Base-by-base conservation (phyloP, 208 protist species). In the Herpetomonas muscarum region DNA sequence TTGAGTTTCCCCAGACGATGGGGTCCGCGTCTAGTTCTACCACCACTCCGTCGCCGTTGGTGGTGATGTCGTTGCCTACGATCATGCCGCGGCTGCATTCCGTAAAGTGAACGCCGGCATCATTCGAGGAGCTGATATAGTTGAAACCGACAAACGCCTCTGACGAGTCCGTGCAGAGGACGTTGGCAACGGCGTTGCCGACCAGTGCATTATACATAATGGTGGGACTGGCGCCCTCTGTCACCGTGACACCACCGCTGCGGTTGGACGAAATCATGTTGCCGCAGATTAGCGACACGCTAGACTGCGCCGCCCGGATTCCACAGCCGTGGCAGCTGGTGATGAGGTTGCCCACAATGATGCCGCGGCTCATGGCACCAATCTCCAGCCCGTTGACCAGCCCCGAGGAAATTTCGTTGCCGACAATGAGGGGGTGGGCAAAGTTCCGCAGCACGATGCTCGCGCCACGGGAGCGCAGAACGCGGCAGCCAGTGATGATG, bases 21-120 rank as follows among this genome's bases (percentile, higher is more conserved):
- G 88, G 88, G 55, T 95, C 88, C 5, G 78, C 79, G 64, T 90
- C 85, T 31, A 85, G 67, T 32, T 92, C 83, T 2, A 91, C 66
- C n/a, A 89, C 36, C 42, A 95, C 73, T 36, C 88, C 85, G 29
- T 78, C 63, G 4, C 67, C 79, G 67, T 90, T 88, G 13, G 41
- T n/a, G 24, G 32, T 34, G 34, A 91, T 77, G 28, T 55, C 65
- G 55, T 92, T 95, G 21, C 64, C 36, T 19, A 80, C 12, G 1
- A 87, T 56, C 10, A 65, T 86, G 42, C 81, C 81, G 42, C 74
- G 72, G 51, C 77, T 76, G 64, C 83, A 88, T 17, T 64, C 68
- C 47, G 55, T 61, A 49, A 92, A 77, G 50, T 56, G 70, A 28
- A 95, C 55, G 17, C 83, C 88, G 31, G 54, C 34, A 48, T 77